phyloP scores from a whole-genome alignment of 495 filamentous ascomycete species.

The Penicillium nucicola region DNA sequence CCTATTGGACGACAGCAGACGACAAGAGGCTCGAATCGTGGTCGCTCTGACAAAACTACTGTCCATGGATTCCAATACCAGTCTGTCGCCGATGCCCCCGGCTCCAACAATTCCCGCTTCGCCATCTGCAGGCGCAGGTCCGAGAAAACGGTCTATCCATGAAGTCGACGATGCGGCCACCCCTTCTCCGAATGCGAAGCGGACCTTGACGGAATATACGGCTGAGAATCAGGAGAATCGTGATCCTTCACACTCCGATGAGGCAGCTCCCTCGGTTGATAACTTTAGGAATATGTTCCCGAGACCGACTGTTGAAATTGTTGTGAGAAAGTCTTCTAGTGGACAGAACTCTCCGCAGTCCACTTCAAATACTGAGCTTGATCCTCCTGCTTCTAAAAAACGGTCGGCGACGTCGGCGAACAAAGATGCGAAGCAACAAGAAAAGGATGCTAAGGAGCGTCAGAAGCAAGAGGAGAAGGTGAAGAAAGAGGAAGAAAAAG shows the following conservation, averaged over 20 bases:
- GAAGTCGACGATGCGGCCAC: conserved; percentile 26
- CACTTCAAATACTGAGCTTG: conserved; percentile 1
- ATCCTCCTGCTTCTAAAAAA: conserved; percentile 38
- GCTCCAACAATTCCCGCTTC: conserved; percentile 11
- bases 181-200: conserved; percentile 14
- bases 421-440: conserved; percentile 51
- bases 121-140: conserved; percentile 8
- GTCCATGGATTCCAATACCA: conserved; percentile 13
- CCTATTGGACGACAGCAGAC: too few species aligned
- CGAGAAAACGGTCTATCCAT: conserved; percentile 31
- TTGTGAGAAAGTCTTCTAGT: neutral
- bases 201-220: conserved; percentile 3
- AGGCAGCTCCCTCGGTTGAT: neutral
- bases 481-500: conserved; percentile 45
- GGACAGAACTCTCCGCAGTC: neutral
- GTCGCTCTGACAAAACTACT: neutral
- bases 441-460: conserved; percentile 53
- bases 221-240: conserved; percentile 30
- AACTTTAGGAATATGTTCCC: neutral
- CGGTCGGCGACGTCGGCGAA: conserved; percentile 52
- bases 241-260: conserved; percentile 6
- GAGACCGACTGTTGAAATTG: conserved; percentile 6
- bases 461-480: conserved; percentile 40
- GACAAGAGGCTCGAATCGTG: neutral
- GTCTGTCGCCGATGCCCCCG: conserved; percentile 16